Base-by-base conservation (phyloP, 2,329 filamentous ascomycete species). In the Ophiostoma novo-ulmi region DNA sequence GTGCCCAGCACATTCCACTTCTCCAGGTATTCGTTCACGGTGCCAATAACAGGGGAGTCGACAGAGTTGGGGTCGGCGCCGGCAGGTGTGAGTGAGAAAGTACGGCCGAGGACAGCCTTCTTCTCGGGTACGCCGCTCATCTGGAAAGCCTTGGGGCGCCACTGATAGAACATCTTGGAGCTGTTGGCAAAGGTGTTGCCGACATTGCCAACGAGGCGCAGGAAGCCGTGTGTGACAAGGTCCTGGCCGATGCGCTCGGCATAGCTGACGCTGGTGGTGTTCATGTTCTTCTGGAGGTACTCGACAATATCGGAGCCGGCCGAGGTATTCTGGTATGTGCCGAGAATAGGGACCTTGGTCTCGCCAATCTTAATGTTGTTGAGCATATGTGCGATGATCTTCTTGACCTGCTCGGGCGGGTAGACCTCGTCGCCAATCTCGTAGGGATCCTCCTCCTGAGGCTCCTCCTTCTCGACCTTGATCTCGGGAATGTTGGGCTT, bases 101-200 rank as follows among this genome's bases (percentile, higher is more conserved):
- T 91, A 72, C 94, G 88, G 74, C 87, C 85, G 68, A 94, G 78
- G 41, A 88, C 79, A 72, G 86, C 84, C 83, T 94, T 96, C 85
- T 93, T 97, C 79, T 97, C 94, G 0, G 92, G 93, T 69, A 97
- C 84, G 31, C 94, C 94, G 36, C 93, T 89, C 71, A 95, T 79
- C 77, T 96, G 89, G 82, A 98, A 99, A 5, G 92, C 90, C 81
- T 93, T 96, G 8, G 94, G 88, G 70, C 93, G 90, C 95, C 95
- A 99, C 80, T 99, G 95, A 79, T 99, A 99, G 78, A 92, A 94
- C 88, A 98, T 91, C 80, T 91, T 93, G 74, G 94, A 97, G 84
- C 94, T 98, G 81, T 99, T 99, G 76, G 94, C 94, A 78, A 99
- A 99, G 0, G 91, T 92, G 81, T 88, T 98, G 72, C 95, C 95